Conservation (phyloP, 2,329 filamentous ascomycete species). For the Cordyceps javanica region DNA sequence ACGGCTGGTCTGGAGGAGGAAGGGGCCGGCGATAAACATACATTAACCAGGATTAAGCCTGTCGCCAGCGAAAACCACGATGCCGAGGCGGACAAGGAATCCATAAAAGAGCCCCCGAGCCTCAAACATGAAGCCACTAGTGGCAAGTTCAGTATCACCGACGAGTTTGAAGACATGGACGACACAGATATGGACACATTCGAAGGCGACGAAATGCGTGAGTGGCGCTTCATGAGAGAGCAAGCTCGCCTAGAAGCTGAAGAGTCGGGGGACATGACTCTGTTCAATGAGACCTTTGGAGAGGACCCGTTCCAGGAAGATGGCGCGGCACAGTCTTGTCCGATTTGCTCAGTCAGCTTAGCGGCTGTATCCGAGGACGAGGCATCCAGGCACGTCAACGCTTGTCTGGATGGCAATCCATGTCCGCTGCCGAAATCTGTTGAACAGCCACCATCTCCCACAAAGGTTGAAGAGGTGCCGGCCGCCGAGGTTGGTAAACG, state of each 20-base stretch:
- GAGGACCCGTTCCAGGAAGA: conserved; percentile 28
- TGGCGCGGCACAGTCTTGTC: conserved; percentile 48
- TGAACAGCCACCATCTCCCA: conserved; percentile 8
- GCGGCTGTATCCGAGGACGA: conserved; percentile 56
- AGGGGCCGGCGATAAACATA: neutral
- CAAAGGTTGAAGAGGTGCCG: conserved; percentile 25
- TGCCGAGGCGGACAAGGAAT: neutral
- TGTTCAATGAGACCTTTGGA: conserved; percentile 26
- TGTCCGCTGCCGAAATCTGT: conserved; percentile 43
- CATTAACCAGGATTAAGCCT: neutral
- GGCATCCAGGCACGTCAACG: conserved; percentile 81
- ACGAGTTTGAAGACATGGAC: conserved; percentile 39
- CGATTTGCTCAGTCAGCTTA: conserved; percentile 68
- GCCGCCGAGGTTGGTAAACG: conserved; percentile 43
- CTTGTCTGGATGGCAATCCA: conserved; percentile 79
- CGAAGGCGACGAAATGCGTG: conserved; percentile 59
- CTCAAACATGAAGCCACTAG: conserved; percentile 4
- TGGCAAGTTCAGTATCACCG: conserved; percentile 30
- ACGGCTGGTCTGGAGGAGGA: neutral
- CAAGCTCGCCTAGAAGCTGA: conserved; percentile 62
- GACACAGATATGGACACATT: conserved; percentile 47
- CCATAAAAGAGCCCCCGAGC: conserved; percentile 3
- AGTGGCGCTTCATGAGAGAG: conserved; percentile 68
- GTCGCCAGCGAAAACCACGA: neutral
- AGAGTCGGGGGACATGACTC: conserved; percentile 38